Conservation (phyloP, 495 filamentous ascomycete genomes). For the Xanthoparmelia taractica region DNA sequence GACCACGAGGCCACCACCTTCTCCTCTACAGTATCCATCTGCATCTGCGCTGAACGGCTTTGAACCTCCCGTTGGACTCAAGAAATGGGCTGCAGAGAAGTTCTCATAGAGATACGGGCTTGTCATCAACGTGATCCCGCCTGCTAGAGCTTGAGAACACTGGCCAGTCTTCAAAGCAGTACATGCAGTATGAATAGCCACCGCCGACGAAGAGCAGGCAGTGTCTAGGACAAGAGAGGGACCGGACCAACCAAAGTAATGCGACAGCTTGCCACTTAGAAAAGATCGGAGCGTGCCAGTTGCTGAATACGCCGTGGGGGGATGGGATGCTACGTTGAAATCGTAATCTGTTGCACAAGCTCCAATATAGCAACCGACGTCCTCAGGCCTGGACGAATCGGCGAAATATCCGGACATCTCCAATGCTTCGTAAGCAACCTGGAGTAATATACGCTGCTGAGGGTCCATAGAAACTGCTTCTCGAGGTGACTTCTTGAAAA, state of each 20-base stretch:
- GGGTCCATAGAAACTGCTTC: conserved; percentile 34
- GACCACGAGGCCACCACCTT: conserved; percentile 40
- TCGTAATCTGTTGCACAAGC: conserved; percentile 29
- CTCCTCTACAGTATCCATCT: conserved; percentile 45
- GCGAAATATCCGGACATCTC: conserved; percentile 28
- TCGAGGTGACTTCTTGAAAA: conserved; percentile 43
- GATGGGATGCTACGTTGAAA: conserved; percentile 29
- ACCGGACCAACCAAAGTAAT: conserved; percentile 43
- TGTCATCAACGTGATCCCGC: conserved; percentile 32
- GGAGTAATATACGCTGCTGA: conserved; percentile 37
- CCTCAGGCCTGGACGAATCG: conserved; percentile 4
- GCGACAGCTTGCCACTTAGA: conserved; percentile 26
- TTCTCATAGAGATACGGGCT: conserved; percentile 25
- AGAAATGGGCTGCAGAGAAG: conserved; percentile 35
- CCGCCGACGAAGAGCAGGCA: conserved; percentile 40
- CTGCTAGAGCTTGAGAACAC: conserved; percentile 28
- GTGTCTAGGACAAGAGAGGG: conserved; percentile 41
- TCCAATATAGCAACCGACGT: conserved; percentile 24
- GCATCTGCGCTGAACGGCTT: conserved; percentile 44
- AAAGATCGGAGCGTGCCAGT: conserved; percentile 31
- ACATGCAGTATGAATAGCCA: conserved; percentile 29
- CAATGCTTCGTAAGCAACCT: conserved; percentile 44
- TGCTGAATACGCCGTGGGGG: conserved; percentile 31
- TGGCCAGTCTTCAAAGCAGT: conserved; percentile 31
- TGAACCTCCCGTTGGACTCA: conserved; percentile 38